Evolutionary conservation across 176 grass and related monocot species (phyloP).

Genomic region (Triticum urartu): DNA sequence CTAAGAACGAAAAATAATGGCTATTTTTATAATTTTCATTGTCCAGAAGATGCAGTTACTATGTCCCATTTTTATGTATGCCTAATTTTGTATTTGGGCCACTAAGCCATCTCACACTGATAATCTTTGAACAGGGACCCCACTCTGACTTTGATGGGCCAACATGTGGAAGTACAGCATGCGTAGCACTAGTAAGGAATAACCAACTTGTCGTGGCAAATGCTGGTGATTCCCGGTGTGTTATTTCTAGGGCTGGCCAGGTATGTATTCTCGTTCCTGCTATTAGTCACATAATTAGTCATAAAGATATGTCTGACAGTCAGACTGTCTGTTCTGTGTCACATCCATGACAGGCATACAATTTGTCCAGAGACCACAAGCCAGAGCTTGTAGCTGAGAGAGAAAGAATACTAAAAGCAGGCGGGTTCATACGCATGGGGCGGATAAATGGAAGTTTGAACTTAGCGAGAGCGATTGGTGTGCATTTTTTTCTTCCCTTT

Average conservation of each 20-base stretch:
- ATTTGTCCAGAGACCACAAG: constrained; percentile 96
- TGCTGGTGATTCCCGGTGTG: constrained; percentile 97
- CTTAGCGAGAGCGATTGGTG: constrained; percentile 92
- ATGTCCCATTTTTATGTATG: background rate
- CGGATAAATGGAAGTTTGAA: constrained; percentile 98
- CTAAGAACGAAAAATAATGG: background rate
- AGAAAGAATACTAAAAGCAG: constrained; percentile 96
- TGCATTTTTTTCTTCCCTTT: constrained; percentile 5
- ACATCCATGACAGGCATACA: constrained; percentile 64
- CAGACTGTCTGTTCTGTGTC: constrained; percentile 10
- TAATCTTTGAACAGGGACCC: constrained; percentile 60
- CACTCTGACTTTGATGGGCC: constrained; percentile 89
- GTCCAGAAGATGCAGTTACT: constrained; percentile 6
- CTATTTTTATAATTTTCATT: background rate
- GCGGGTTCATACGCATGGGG: constrained; percentile 84
- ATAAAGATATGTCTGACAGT: constrained; percentile 11
- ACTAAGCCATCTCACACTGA: constrained; percentile 4
- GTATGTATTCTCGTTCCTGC: constrained; percentile 34
- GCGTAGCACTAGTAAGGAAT: constrained; percentile 83
- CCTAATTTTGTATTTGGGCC: background rate
- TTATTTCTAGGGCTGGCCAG: constrained; percentile 89
- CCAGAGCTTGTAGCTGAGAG: constrained; percentile 78
- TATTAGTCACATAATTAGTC: background rate
- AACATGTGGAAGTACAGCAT: constrained; percentile 86
- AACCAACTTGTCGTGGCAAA: constrained; percentile 87